Percentiles rank a stretch among this genome's conserved stretches.
Conservation (phyloP, 2,329 filamentous ascomycete species). For the Hysterium pulicare region DNA sequence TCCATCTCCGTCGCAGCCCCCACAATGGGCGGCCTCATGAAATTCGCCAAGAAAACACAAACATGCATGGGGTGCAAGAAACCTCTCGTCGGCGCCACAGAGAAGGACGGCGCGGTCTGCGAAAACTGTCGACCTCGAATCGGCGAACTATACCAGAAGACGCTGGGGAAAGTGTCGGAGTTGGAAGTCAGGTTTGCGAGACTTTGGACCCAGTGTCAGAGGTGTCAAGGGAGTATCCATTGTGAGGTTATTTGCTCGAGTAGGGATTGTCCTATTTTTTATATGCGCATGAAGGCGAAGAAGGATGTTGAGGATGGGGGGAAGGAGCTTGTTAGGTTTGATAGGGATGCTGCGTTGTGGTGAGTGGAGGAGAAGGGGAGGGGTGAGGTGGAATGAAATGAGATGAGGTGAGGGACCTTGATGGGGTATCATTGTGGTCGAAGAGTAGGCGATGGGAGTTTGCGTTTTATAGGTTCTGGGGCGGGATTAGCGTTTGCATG, state of each 20-base stretch:
- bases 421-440: too few species aligned
- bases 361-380: too few species aligned
- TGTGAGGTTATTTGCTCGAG: conserved; percentile 97
- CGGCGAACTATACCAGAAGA: conserved; percentile 91
- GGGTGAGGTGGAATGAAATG: too few species aligned
- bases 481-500: too few species aligned
- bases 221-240: conserved; percentile 96
- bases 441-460: too few species aligned
- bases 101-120: conserved; percentile 83
- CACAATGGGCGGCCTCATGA: conserved; percentile 91
- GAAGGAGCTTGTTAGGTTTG: conserved; percentile 85
- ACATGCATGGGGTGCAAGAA: conserved; percentile 99
- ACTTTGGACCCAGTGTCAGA: conserved; percentile 96
- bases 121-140: conserved; percentile 78
- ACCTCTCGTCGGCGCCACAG: conserved; percentile 74
- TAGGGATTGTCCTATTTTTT: conserved; percentile 97
- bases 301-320: conserved; percentile 96
- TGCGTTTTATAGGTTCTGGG: too few species aligned
- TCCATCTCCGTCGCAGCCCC: conserved; percentile 89
- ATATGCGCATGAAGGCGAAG: conserved; percentile 99
- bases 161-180: conserved; percentile 81
- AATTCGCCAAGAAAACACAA: conserved; percentile 95
- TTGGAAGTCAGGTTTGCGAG: conserved; percentile 89
- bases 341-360: conserved; percentile 75
- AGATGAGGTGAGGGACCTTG: too few species aligned